Base-by-base conservation (phyloP, 192 early-diverging fungal genomes). In the Gorgonomyces haynaldii region DNA sequence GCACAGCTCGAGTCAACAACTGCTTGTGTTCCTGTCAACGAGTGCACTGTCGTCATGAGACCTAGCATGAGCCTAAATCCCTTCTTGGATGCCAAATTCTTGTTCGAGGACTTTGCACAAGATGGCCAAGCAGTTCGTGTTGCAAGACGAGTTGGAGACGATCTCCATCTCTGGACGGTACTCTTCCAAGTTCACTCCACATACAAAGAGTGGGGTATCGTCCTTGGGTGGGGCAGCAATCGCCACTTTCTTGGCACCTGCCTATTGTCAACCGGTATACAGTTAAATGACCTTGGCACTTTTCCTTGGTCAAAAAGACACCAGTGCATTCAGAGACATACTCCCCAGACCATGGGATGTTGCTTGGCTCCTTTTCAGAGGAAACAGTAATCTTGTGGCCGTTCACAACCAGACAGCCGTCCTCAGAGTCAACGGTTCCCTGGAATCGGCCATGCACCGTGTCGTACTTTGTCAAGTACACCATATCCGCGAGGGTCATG, bases 321-420 rank as follows among this genome's bases (percentile, higher is more conserved):
- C 91, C 90, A 49, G 94, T 96, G 25, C 91, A 98, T 72, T 98
- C 94, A 68, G 96, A 80, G 47, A 98, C 76, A 72, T 96, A 94
- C 27, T 81, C 78, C 38, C 83, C 94, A 37, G 32, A 34, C 32
- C 32, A 34, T 8, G 8, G 9, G 69, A 98, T 96, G 28, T 83
- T 70, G 8, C 71, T 70, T 52, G 91, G 90, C 68, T 86, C 75
- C 56, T 69, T 77, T 67, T 76, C 76, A 50, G 67, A 50, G 70
- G 70, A 78, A 63, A 88, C 82, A 31, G 65, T 41, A 65, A 96
- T 86, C 29, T 64, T 29, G 44, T 78, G 53, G 55, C 91, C 90
- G 67, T 94, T 84, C 43, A 98, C 82, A 47, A 87, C 38, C 13
- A 98, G 79, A 75, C 88, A 88, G 56, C 82, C 85, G 66, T 84